Evolutionary conservation across 202 grass and related monocot genomes (phyloP), one percentile per base, ranked within the genome.

Genomic region (Setaria viridis): DNA sequence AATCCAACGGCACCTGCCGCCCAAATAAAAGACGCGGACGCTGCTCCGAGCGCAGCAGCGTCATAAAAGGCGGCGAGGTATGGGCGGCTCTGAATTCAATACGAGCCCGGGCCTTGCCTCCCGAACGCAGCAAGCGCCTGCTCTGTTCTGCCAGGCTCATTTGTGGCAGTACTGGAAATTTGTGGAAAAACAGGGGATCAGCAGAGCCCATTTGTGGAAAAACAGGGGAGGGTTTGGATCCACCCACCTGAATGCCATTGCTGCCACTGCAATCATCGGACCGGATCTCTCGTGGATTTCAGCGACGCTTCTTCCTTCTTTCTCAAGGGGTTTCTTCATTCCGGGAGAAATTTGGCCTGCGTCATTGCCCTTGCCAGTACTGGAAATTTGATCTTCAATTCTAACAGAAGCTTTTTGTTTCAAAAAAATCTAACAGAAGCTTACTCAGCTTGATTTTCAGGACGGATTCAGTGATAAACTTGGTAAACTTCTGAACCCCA

Each of bases 171-270:
- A 25, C 25, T 25, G 25, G 25, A 25, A 66, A 81, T 85, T 85
- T 81, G 64, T 45, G 68, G 85, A 77, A 88, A 88, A 84, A 68
- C 5, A 8, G 68, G 80, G 16, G 49, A 3, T 25, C 25, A 65
- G 67, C 88, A 79, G 70, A 66, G 76, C 64, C 85, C 71, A 81
- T 85, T 85, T 81, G 64, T 45, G 68, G 85, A 77, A 88, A 88
- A 84, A 68, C 5, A 8, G 68, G 80, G 16, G 49, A 3, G 76
- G 5, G 48, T 46, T 63, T 46, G 51, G 25, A 25, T 82, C 34
- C 82, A 15, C 33, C 32, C 30, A 48, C 70, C 69, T 54, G 65
- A 78, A 77, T 32, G 17, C n/a, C 12, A 11, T 6, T 10, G 42
- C 21, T 17, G 43, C 8, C 78, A 15, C 7, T 30, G 19, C 41